phyloP scores from a whole-genome alignment of 192 early-diverging fungal genomes.

The Coemansia sp. region DNA sequence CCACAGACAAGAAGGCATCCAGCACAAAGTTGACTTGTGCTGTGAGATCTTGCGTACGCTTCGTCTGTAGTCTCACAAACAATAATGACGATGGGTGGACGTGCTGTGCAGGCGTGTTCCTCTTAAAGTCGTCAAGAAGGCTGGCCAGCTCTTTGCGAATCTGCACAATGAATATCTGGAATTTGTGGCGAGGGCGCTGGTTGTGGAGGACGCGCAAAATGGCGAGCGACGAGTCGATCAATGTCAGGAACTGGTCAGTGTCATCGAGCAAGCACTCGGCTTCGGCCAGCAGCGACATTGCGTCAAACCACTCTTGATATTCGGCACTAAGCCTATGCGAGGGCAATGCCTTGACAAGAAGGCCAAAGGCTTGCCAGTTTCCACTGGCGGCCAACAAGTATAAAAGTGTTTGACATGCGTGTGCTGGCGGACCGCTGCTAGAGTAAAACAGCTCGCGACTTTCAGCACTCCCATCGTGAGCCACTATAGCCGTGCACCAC shows the following conservation, averaged over 20 bases:
- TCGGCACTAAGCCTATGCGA: constrained; percentile 10
- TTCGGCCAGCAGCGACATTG: constrained; percentile 16
- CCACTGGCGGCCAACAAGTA: constrained; percentile 21
- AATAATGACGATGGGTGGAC: constrained; percentile 12
- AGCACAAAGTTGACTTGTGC: constrained; percentile 17
- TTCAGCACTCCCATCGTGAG: neutral
- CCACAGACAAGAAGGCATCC: constrained; percentile 15
- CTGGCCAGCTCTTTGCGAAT: constrained; percentile 26
- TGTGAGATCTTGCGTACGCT: constrained; percentile 10
- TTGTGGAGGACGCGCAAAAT: constrained; percentile 21
- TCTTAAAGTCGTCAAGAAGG: constrained; percentile 18
- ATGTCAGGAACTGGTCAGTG: neutral
- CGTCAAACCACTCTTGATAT: constrained; percentile 21
- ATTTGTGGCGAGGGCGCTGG: constrained; percentile 7
- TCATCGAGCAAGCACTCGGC: constrained; percentile 26
- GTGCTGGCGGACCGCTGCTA: constrained; percentile 27
- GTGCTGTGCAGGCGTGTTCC: neutral
- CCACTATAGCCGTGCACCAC: constrained; percentile 9
- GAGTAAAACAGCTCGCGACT: constrained; percentile 1
- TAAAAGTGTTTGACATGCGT: constrained; percentile 25
- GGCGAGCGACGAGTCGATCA: constrained; percentile 17
- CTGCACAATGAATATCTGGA: constrained; percentile 38
- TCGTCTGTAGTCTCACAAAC: constrained; percentile 12
- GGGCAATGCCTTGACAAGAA: constrained; percentile 24
- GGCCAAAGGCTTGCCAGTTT: constrained; percentile 19